phyloP scores from a whole-genome alignment of 352 stramenopile genomes.

The Aphanomyces astaci region DNA sequence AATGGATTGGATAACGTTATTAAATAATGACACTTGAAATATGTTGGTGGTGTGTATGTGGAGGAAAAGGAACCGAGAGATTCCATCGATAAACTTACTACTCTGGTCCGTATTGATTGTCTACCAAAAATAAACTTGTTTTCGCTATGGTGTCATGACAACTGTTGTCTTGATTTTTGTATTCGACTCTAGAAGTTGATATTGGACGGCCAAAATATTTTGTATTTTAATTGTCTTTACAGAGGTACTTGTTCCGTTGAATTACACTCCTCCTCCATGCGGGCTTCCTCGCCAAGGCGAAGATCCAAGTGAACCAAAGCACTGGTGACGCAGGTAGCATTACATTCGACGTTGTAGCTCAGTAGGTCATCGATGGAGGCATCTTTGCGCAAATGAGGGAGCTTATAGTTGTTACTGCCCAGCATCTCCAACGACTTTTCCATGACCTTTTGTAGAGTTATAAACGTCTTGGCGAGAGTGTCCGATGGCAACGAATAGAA shows the following conservation, averaged over 20 bases:
- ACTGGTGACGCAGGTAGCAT: too few relatives aligned
- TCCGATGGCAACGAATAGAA: too few relatives aligned
- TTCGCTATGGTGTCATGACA: neutral
- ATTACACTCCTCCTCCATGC: too few relatives aligned
- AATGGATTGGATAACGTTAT: too few relatives aligned
- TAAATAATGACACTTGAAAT: too few relatives aligned
- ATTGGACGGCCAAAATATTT: neutral
- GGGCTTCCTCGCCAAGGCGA: too few relatives aligned
- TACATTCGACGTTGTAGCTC: neutral
- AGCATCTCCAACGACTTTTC: neutral
- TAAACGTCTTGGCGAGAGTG: too few relatives aligned
- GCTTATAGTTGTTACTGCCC: constrained; percentile 17
- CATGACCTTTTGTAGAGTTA: too few relatives aligned
- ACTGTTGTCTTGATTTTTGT: neutral
- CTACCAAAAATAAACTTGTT: neutral
- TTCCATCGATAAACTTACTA: too few relatives aligned
- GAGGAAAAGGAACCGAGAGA: too few relatives aligned
- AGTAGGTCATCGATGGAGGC: neutral
- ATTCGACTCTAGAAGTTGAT: neutral
- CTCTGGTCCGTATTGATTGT: neutral
- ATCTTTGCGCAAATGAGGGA: constrained; percentile 5
- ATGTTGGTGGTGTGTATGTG: too few relatives aligned
- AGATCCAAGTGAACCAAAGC: too few relatives aligned
- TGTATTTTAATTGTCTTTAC: neutral
- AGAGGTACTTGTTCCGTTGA: neutral